phyloP scores from a whole-genome alignment of 2,329 filamentous ascomycete genomes.

The Ampelomyces quisqualis region DNA sequence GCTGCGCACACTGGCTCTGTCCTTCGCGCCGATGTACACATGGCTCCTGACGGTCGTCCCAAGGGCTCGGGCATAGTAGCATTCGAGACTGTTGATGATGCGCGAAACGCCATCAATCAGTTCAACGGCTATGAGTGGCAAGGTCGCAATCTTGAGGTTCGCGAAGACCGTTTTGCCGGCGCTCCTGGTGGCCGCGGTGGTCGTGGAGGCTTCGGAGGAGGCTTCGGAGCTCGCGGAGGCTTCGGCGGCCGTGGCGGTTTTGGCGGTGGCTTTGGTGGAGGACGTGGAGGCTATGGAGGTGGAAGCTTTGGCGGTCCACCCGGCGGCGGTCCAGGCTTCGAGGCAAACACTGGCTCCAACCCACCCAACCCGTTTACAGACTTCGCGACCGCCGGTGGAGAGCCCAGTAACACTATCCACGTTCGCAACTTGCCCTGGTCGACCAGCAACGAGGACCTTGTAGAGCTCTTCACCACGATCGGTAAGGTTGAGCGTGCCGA shows the following conservation, averaged over 20 bases:
- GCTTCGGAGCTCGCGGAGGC: slow-evolving; percentile 43
- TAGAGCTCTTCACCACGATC: slow-evolving; percentile 96
- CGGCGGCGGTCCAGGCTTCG: slow-evolving; percentile 43
- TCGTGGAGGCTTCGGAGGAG: slow-evolving; percentile 44
- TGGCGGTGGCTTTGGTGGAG: slow-evolving; percentile 53
- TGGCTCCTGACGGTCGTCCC: slow-evolving; percentile 85
- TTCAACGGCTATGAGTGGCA: slow-evolving; percentile 99
- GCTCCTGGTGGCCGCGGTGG: slow-evolving; percentile 46
- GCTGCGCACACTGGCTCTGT: slow-evolving; percentile 61
- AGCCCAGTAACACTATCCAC: slow-evolving; percentile 82
- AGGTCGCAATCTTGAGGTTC: slow-evolving; percentile 86
- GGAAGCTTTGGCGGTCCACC: slow-evolving; percentile 47
- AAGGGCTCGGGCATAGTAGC: slow-evolving; percentile 98
- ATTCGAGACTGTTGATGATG: slow-evolving; percentile 92
- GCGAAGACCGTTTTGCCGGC: slow-evolving; percentile 90
- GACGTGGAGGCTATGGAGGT: slow-evolving; percentile 55
- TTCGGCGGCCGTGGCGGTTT: slow-evolving; percentile 56
- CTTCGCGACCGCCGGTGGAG: slow-evolving; percentile 81
- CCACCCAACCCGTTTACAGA: slow-evolving; percentile 92
- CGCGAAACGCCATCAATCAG: slow-evolving; percentile 91
- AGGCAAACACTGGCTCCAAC: slow-evolving; percentile 53
- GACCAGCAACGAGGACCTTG: slow-evolving; percentile 94
- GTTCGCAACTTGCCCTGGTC: slow-evolving; percentile 99
- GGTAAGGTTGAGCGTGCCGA: slow-evolving; percentile 98
- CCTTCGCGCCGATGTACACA: slow-evolving; percentile 92